These are phyloP conservation scores for Alternaria novae-zelandiae DNA, from an alignment of 2,329 filamentous ascomycete genomes.

Conservation along the genomic window DNA sequence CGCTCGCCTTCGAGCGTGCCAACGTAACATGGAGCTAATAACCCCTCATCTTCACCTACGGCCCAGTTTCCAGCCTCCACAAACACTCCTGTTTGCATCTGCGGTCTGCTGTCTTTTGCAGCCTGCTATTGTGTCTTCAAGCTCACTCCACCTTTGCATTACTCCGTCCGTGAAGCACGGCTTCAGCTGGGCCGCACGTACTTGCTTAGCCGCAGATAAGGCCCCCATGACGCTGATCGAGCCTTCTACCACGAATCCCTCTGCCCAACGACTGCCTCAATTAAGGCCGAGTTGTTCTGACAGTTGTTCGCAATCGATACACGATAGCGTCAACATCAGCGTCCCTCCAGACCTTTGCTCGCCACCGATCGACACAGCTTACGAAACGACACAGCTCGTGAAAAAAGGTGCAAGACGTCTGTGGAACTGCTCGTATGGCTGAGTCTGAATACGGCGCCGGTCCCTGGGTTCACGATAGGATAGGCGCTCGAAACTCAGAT, in stretches of 20 bases:
- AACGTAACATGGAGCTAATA: conserved; percentile 26
- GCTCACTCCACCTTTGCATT: conserved; percentile 2
- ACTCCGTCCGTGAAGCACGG: conserved; percentile 25
- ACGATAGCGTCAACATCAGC: background rate
- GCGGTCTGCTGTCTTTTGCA: conserved; percentile 9
- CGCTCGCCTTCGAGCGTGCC: conserved; percentile 19
- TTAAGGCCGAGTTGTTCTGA: background rate
- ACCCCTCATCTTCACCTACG: conserved; percentile 19
- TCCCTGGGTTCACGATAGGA: conserved; percentile 25
- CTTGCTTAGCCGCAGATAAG: conserved; percentile 26
- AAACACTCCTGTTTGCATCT: conserved; percentile 10
- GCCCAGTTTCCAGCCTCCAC: conserved; percentile 12
- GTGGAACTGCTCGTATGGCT: conserved; percentile 29
- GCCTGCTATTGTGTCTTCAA: conserved; percentile 3
- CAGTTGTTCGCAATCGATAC: background rate
- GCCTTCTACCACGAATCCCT: conserved; percentile 8
- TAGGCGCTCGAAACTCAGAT: conserved; percentile 21
- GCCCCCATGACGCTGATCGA: conserved; percentile 17
- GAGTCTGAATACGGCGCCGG: conserved; percentile 30
- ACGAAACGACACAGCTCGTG: background rate
- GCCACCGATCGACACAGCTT: background rate
- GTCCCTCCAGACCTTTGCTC: background rate
- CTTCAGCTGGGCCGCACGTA: conserved; percentile 20
- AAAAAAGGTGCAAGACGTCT: background rate
- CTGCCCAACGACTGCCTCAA: conserved; percentile 9